Evolutionary conservation across 2,329 filamentous ascomycete genomes (phyloP), one percentile per base, ranked within the genome.

Genomic region (Hymenoscyphus infarciens): DNA sequence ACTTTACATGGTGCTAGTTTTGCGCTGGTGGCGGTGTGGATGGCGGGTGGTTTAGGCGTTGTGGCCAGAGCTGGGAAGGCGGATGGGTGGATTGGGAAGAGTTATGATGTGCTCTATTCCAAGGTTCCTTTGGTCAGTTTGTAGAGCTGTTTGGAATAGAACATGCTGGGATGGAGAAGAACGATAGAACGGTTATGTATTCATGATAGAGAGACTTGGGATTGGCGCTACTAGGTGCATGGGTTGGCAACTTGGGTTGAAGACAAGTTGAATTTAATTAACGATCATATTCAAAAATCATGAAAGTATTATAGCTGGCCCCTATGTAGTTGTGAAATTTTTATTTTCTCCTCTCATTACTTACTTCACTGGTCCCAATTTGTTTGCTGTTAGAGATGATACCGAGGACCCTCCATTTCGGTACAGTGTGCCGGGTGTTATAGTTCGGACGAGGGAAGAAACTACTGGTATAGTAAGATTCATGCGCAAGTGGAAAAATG

Each of bases 31-130:
- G 82, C 78, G 0, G 61, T 92, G n/a, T 97, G 93, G 93, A 85
- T 93, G 59, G 87, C 87, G 0, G 93, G 93, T 3, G 89, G 90
- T 0, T 75, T 97, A 38, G 91, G 90, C 0, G 80, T 97, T 16
- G 86, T 97, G 8, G 92, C 88, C 2, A 81, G 84, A 65, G 90
- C 83, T 1, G 92, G 92, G 0, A 75, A 80, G 64, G 87, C 85
- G 1, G 79, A 83, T 3, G 92, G 92, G 0, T 97, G 92, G 92
- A 81, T 96, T 61, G 91, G 86, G 1, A 88, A 82, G 68, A 82
- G 90, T 57, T 97, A 94, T 76, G 89, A 97, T 77, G 83, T 86
- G 57, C 79, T 97, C 67, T 92, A 87, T 73, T 79, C 75, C 65
- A 80, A 79, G 59, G 79, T 89, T 52, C 87, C 87, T 1, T 68